These are phyloP conservation scores for sweet orange (Citrus sinensis) DNA, from an alignment of 345 rosid genomes.

Conservation along the genomic window DNA sequence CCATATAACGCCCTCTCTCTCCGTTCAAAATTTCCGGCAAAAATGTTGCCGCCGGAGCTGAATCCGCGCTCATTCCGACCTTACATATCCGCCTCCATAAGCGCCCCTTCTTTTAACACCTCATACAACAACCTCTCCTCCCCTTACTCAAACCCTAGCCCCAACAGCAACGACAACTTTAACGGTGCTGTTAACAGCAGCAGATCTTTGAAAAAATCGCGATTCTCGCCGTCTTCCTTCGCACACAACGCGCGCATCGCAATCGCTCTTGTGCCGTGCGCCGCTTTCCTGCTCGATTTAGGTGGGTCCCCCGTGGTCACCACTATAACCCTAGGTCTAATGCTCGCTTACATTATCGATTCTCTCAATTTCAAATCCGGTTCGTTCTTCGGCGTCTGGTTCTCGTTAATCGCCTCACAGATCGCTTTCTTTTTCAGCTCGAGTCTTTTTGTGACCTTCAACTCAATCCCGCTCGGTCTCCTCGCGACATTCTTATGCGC, in stretches of 20 bases:
- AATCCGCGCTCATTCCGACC: slow-evolving; percentile 36
- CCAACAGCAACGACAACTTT: slow-evolving; percentile 29
- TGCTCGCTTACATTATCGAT: slow-evolving; percentile 91
- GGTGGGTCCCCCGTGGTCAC: slow-evolving; percentile 87
- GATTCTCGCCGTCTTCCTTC: slow-evolving; percentile 81
- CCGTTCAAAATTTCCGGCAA: not conserved
- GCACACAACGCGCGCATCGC: slow-evolving; percentile 76
- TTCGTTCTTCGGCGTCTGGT: slow-evolving; percentile 84
- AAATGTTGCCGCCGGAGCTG: slow-evolving; percentile 45
- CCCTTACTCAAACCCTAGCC: slow-evolving; percentile 41
- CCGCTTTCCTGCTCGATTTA: slow-evolving; percentile 91
- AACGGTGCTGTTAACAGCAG: slow-evolving; percentile 18
- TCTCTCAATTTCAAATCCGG: slow-evolving; percentile 79
- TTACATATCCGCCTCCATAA: slow-evolving; percentile 28
- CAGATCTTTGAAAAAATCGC: slow-evolving; percentile 49
- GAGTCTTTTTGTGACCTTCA: slow-evolving; percentile 55
- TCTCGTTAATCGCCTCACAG: slow-evolving; percentile 80
- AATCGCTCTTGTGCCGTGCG: slow-evolving; percentile 74
- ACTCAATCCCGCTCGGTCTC: slow-evolving; percentile 56
- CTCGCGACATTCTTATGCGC: slow-evolving; percentile 79
- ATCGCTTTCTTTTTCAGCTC: slow-evolving; percentile 91
- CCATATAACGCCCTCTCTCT: not conserved
- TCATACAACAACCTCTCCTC: slow-evolving; percentile 29
- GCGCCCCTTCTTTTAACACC: slow-evolving; percentile 24
- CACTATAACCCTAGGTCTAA: slow-evolving; percentile 74